These are phyloP conservation scores for Arabis hirsuta DNA, from an alignment of 345 rosid genomes.

Conservation along the genomic window DNA sequence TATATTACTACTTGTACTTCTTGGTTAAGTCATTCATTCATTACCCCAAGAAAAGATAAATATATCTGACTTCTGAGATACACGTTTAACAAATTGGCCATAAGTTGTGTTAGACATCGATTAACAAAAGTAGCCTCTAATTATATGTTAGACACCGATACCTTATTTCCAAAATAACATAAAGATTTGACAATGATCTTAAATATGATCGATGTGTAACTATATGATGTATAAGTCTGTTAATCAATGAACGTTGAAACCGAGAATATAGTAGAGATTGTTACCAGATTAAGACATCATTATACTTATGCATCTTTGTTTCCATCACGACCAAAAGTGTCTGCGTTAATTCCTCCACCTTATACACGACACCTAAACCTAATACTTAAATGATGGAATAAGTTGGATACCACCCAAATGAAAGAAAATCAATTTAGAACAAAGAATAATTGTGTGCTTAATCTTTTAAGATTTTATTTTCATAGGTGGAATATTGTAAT, in stretches of 20 bases:
- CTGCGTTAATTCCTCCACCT: conserved; percentile 15
- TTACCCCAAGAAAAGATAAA: neutral
- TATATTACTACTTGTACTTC: neutral
- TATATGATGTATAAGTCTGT: neutral
- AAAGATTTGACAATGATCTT: no score
- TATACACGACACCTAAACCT: conserved; percentile 25
- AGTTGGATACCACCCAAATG: neutral
- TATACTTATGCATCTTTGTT: neutral
- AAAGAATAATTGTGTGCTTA: neutral
- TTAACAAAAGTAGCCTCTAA: neutral
- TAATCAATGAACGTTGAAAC: neutral
- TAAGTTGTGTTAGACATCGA: neutral
- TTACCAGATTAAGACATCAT: neutral
- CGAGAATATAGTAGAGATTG: neutral
- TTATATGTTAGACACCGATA: neutral
- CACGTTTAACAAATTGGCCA: conserved; percentile 7
- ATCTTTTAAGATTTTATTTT: neutral
- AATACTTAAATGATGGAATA: conserved; percentile 4
- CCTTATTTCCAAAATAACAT: no score
- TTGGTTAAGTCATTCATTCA: neutral
- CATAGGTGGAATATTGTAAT: neutral
- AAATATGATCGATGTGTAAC: neutral
- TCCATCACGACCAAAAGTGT: conserved; percentile 7
- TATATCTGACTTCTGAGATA: neutral
- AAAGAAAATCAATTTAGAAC: neutral